Evolutionary conservation across 345 rosid genomes (phyloP), one percentile per base, ranked within the genome.

Genomic region (Salix dunnii): DNA sequence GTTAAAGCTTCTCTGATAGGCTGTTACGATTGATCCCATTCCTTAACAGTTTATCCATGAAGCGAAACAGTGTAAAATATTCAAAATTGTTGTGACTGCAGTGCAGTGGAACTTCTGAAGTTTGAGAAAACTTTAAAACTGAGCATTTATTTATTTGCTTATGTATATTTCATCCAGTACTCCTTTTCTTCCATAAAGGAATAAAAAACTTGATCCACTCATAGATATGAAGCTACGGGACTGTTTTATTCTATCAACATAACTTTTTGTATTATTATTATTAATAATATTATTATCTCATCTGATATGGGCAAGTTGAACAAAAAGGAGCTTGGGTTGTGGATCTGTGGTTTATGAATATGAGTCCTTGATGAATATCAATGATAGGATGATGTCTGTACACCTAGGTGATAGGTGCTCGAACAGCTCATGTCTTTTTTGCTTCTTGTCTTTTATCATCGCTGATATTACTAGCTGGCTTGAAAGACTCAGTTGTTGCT

Each of bases 41-140:
- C 63, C 63, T n/a, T 23, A 38, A 61, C 61, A 21, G 76, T 66
- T 70, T 79, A 78, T 74, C 64, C 80, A 70, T 51, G 74, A 48
- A 82, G 35, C 18, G 16, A 74, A 76, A 63, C 66, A 17, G 14
- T 43, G 63, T 76, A 16, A 65, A 42, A 68, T 23, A 66, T 76
- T 62, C 21, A 38, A 23, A 3, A n/a, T 49, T 40, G 48, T 23
- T 60, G 18, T 3, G 0, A 2, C 35, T 67, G 74, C 67, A 68
- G 53, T 64, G 18, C 38, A 43, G 25, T 70, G 65, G 27, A 27
- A 67, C 21, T 5, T 7, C 21, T 73, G 61, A 66, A 43, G 36
- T 27, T 43, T 67, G 73, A 66, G 73, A 49, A 72, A 35, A 20
- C 64, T 71, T n/a, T 0, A 4, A 3, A 28, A 21, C 18, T 27